Conservation (phyloP, 2,329 filamentous ascomycete genomes). For the Trichoderma arundinaceum region DNA sequence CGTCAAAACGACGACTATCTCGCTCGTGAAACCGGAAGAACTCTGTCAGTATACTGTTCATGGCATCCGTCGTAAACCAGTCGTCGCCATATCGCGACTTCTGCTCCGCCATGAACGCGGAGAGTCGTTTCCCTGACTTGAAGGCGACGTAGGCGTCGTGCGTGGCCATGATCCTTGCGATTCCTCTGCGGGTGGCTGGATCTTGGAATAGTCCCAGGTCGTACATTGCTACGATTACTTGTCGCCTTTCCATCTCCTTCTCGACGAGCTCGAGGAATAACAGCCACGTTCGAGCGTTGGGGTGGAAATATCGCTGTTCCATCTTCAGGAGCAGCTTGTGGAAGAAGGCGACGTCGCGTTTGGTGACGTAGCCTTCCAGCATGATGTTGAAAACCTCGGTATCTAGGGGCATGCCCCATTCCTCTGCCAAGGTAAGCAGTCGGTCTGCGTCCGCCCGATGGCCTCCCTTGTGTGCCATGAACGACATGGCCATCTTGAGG, state of each 20-base stretch:
- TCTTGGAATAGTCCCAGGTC: constrained; percentile 51
- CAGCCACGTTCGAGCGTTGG: constrained; percentile 56
- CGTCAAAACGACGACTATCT: constrained; percentile 36
- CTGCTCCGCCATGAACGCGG: constrained; percentile 50
- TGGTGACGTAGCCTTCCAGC: constrained; percentile 48
- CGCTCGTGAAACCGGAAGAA: constrained; percentile 48
- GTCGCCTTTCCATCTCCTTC: constrained; percentile 59
- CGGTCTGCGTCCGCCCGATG: constrained; percentile 44
- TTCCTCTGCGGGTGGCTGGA: constrained; percentile 43
- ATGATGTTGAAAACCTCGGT: constrained; percentile 56
- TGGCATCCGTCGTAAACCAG: constrained; percentile 50
- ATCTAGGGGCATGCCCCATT: constrained; percentile 50
- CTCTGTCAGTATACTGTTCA: constrained; percentile 50
- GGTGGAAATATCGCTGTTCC: constrained; percentile 46
- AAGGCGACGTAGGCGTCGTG: constrained; percentile 52
- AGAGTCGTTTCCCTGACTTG: constrained; percentile 43
- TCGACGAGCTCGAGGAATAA: constrained; percentile 60
- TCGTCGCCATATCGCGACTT: constrained; percentile 51
- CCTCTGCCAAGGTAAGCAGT: constrained; percentile 48
- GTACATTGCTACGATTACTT: constrained; percentile 55
- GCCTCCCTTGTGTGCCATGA: constrained; percentile 47
- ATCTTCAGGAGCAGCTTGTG: constrained; percentile 49
- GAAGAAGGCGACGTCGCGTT: constrained; percentile 51
- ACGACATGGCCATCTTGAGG: constrained; percentile 53
- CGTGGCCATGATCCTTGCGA: constrained; percentile 52